Evolutionary conservation across 805 yeast species (phyloP).

Genomic region (Debaryomyces prosopidis): DNA sequence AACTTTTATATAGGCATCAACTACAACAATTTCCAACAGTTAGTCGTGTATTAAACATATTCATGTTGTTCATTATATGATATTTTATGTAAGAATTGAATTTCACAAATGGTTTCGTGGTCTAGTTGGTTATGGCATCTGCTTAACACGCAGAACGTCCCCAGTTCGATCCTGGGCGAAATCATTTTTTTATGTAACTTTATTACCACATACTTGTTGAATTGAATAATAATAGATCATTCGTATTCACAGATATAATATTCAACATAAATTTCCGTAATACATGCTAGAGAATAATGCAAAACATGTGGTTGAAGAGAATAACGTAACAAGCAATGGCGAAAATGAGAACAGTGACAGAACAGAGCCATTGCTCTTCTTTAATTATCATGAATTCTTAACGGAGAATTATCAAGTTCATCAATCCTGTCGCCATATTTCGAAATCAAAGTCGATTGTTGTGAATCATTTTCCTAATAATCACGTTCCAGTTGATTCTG

Average conservation of each 20-base stretch:
- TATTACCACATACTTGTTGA: too few relatives aligned
- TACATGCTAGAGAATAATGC: conserved; percentile 20
- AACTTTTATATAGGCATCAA: not conserved
- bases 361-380: conserved; percentile 35
- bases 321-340: not conserved
- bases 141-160: conserved; percentile 99
- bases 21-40: not conserved
- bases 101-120: conserved; percentile 50
- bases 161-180: conserved; percentile 99
- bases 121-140: conserved; percentile 99
- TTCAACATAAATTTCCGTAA: too few relatives aligned
- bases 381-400: conserved; percentile 68
- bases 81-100: too few relatives aligned
- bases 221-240: too few relatives aligned
- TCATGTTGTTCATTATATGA: too few relatives aligned
- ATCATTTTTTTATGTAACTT: conserved; percentile 70
- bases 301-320: conserved; percentile 14
- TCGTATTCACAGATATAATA: too few relatives aligned
- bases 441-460: conserved; percentile 37
- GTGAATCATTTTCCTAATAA: conserved; percentile 70
- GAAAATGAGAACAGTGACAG: not conserved
- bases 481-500: conserved; percentile 36
- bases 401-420: conserved; percentile 28
- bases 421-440: conserved; percentile 6
- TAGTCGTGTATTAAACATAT: too few relatives aligned